Conservation (phyloP, 129 eudicot species). For the Solidago caesia region DNA sequence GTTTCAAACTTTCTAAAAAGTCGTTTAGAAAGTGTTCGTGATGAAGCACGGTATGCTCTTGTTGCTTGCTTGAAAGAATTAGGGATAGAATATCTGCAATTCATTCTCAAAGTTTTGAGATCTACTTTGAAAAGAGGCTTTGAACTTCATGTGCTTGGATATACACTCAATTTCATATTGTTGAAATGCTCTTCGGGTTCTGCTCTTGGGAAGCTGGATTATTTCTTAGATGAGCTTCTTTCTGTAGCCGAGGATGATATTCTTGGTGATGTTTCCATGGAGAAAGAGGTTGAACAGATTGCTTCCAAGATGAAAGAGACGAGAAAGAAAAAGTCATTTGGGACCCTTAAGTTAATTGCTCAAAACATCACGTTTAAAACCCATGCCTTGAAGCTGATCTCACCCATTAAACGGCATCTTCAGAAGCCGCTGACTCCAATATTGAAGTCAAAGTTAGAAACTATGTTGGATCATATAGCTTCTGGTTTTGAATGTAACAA, state of each 20-base stretch:
- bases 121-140: conserved; percentile 78
- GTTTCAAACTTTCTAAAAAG: conserved; percentile 68
- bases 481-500: conserved; percentile 72
- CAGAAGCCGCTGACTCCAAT: conserved; percentile 70
- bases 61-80: conserved; percentile 83
- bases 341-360: conserved; percentile 67
- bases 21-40: conserved; percentile 83
- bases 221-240: conserved; percentile 74
- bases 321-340: conserved; percentile 76
- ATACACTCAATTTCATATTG: conserved; percentile 69
- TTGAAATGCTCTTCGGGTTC: conserved; percentile 48
- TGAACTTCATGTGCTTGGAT: conserved; percentile 93
- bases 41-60: conserved; percentile 89
- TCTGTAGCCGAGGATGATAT: conserved; percentile 67
- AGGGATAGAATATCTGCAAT: conserved; percentile 71
- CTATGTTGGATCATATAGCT: conserved; percentile 76
- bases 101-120: conserved; percentile 59
- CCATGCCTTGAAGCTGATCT: conserved; percentile 71
- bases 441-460: conserved; percentile 60
- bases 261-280: conserved; percentile 83
- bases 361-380: conserved; percentile 69
- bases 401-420: conserved; percentile 54
- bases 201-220: conserved; percentile 55
- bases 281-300: conserved; percentile 87
- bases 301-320: conserved; percentile 99